Conservation (phyloP, 2,329 filamentous ascomycete species). For the Alternaria sp. region DNA sequence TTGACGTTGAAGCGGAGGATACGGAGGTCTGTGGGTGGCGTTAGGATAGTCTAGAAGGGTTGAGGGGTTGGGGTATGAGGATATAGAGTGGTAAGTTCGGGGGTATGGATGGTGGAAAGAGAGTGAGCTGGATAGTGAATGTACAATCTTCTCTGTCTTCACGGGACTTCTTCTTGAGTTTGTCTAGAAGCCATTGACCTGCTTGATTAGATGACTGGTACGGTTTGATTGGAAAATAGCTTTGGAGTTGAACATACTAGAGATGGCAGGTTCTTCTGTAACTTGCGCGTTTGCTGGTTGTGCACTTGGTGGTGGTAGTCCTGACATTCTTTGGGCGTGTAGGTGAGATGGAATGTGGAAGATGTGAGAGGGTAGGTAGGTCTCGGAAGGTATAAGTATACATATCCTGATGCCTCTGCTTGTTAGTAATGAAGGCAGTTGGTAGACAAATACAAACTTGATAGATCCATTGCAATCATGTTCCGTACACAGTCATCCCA, state of each 20-base stretch:
- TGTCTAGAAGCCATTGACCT: not conserved
- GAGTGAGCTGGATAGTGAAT: not conserved
- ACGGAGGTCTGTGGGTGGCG: not conserved
- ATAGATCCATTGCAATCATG: not conserved
- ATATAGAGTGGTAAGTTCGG: too few relatives aligned
- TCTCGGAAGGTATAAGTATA: not conserved
- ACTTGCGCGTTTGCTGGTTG: not conserved
- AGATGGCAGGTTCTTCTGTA: not conserved
- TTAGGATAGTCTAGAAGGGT: too few relatives aligned
- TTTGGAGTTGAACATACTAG: not conserved
- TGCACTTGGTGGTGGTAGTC: not conserved
- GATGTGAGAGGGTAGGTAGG: not conserved
- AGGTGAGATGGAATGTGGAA: not conserved
- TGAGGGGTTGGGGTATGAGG: too few relatives aligned
- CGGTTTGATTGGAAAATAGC: not conserved
- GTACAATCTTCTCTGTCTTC: not conserved
- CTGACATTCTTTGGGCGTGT: not conserved
- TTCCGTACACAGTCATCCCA: accelerated
- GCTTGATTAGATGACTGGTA: not conserved
- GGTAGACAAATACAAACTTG: not conserved
- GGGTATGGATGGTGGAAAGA: too few relatives aligned
- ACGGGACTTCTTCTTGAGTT: not conserved
- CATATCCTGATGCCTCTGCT: not conserved
- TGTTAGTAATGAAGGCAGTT: not conserved
- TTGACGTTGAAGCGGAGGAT: not conserved